A percentile compares a stretch with the other conserved stretches of the same genome.
Conservation (phyloP, 352 stramenopile genomes). For the Pythium periplocum region DNA sequence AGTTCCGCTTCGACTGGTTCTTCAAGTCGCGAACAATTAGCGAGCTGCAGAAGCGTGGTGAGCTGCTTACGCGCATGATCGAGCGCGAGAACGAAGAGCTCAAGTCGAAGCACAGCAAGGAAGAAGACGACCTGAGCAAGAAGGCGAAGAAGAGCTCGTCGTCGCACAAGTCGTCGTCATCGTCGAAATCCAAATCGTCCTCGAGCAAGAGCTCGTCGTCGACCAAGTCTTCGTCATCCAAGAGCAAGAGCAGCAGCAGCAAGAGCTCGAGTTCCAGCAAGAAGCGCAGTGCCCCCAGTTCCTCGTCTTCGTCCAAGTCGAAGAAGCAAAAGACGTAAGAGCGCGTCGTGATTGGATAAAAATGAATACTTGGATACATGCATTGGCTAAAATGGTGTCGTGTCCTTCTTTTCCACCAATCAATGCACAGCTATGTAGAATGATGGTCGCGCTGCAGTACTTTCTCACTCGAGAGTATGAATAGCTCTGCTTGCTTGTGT, state of each 20-base stretch:
- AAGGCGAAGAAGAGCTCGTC: slow-evolving; percentile 66
- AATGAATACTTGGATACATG: no score
- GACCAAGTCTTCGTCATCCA: slow-evolving; percentile 13
- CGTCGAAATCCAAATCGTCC: slow-evolving; percentile 64
- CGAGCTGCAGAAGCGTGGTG: slow-evolving; percentile 97
- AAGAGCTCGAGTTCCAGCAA: slow-evolving; percentile 32
- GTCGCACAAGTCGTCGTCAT: slow-evolving; percentile 24
- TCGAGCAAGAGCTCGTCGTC: slow-evolving; percentile 38
- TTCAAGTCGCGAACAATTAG: slow-evolving; percentile 97
- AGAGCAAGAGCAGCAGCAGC: slow-evolving; percentile 38
- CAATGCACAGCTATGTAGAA: no score
- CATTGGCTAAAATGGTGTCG: no score
- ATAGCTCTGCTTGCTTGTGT: no score
- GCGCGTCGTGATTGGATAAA: no score
- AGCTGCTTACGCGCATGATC: slow-evolving; percentile 94
- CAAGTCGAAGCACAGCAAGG: slow-evolving; percentile 63
- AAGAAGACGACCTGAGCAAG: slow-evolving; percentile 74
- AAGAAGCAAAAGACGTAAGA: slow-evolving; percentile 73
- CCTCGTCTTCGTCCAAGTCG: slow-evolving; percentile 39
- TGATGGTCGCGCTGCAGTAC: no score
- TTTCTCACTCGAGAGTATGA: no score
- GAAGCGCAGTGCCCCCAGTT: slow-evolving; percentile 54
- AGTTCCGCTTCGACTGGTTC: slow-evolving; percentile 99
- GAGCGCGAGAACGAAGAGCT: slow-evolving; percentile 92
- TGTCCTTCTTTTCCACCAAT: no score